Base-by-base conservation (phyloP, 2,329 filamentous ascomycete genomes). In the Colletotrichum shisoi region DNA sequence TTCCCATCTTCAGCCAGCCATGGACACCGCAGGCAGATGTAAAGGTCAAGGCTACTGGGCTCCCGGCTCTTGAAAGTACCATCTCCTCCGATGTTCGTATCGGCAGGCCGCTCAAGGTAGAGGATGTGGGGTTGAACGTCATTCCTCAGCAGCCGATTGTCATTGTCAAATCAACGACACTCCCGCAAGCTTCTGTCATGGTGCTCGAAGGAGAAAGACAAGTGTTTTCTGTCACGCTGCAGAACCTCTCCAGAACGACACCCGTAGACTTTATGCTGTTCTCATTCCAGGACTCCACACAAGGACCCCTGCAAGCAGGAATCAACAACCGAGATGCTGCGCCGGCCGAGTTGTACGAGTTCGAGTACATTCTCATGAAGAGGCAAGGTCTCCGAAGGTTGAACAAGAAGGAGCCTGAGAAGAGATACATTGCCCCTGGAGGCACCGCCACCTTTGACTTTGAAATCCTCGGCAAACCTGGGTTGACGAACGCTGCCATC, bases 231-330 rank as follows among this genome's bases (percentile, higher is more conserved):
- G 84, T 97, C 17, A 94, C 91, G 0, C 80, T 98, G 15, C 86
- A 91, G 71, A 99, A 99, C 71, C 82, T 87, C 9, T 95, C 93
- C 0, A 71, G 75, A 7, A 80, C 83, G 0, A 93, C 90, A 1
- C 83, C 92, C 1, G 92, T 92, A 1, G 92, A 97, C 74, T 89
- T 98, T 62, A 81, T 97, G 42, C 84, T 95, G 31, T 93, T 97
- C 67, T 94, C 92, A 0, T 96, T 96, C 75, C 89, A 93, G 71
- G 93, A 97, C 78, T 96, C 93, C 0, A 94, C 93, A 0, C 92
- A 93, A 69, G 85, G 84, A 7, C 88, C 91, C 9, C 82, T 97
- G 17, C 91, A 94, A 72, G 83, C 88, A 42, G 91, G 92, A 0
- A 82, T 96, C 52, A 85, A 82, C 60, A 93, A 89, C 73, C 91